phyloP scores from a whole-genome alignment of 306 rosid genomes.

The Fragaria nilgerrensis region DNA sequence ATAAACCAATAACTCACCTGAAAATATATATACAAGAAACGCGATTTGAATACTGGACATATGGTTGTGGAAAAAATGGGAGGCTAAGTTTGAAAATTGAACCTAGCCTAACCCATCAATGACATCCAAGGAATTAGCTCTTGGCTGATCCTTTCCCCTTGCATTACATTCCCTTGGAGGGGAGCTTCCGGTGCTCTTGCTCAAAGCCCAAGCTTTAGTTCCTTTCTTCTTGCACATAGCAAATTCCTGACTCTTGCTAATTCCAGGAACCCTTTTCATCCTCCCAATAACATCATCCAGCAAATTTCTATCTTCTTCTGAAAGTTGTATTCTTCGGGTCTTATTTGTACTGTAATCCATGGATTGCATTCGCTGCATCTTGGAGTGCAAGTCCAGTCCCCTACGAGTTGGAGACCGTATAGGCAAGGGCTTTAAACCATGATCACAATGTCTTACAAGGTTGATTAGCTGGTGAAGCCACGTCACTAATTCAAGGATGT shows the following conservation, averaged over 20 bases:
- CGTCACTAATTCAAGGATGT: slow-evolving; percentile 65
- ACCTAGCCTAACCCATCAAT: slow-evolving; percentile 54
- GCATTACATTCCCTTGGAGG: slow-evolving; percentile 39
- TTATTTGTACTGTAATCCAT: slow-evolving; percentile 21
- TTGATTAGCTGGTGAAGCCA: slow-evolving; percentile 65
- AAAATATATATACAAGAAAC: slow-evolving; percentile 12
- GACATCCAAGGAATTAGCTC: slow-evolving; percentile 43
- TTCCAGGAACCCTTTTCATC: slow-evolving; percentile 37
- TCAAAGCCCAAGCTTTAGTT: slow-evolving; percentile 25
- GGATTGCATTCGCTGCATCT: slow-evolving; percentile 47
- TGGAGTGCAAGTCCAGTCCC: slow-evolving; percentile 54
- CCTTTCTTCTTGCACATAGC: slow-evolving; percentile 33
- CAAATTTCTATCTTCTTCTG: slow-evolving; percentile 53
- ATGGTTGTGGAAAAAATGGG: neutral
- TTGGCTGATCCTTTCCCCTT: slow-evolving; percentile 21
- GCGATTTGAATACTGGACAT: slow-evolving; percentile 13
- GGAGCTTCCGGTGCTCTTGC: slow-evolving; percentile 65
- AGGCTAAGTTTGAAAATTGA: neutral
- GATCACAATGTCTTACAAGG: slow-evolving; percentile 57
- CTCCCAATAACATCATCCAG: slow-evolving; percentile 53
- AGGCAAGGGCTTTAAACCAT: slow-evolving; percentile 44
- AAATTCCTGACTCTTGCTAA: slow-evolving; percentile 67
- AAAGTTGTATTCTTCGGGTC: slow-evolving; percentile 34
- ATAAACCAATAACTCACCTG: slow-evolving; percentile 10
- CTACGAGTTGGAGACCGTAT: slow-evolving; percentile 54